phyloP scores from a whole-genome alignment of 164 flowering plant species.

The Dillenia suffruticosa region DNA sequence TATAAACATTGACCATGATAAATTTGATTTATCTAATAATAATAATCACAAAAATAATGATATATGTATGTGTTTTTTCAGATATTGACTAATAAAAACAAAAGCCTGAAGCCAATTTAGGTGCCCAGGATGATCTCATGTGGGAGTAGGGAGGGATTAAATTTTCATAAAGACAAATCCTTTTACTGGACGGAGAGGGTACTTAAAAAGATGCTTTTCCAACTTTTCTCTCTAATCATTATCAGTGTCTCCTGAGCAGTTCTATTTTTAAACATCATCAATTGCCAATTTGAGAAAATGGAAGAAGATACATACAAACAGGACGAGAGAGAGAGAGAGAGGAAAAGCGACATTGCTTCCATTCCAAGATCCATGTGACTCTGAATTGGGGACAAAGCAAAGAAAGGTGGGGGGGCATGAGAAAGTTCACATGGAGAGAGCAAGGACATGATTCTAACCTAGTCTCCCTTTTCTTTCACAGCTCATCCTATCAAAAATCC shows the following conservation, averaged over 20 bases:
- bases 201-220: too few species aligned
- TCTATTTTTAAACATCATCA: constrained; percentile 1
- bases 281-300: constrained; percentile 3
- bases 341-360: constrained; percentile 7
- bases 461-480: constrained; percentile 17
- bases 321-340: neutral
- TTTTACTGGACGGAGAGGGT: too few species aligned
- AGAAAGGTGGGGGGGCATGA: constrained; percentile 36
- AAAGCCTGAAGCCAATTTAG: too few species aligned
- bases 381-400: constrained; percentile 48
- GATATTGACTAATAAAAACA: too few species aligned
- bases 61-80: too few species aligned
- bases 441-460: constrained; percentile 16
- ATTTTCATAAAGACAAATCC: too few species aligned
- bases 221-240: constrained; percentile 2
- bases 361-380: constrained; percentile 34
- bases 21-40: too few species aligned
- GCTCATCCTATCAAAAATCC: constrained; percentile 13
- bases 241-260: neutral
- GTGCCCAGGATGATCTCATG: too few species aligned
- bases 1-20: too few species aligned
- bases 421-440: constrained; percentile 40
- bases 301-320: constrained; percentile 7
- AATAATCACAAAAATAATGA: too few species aligned
- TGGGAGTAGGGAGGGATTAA: too few species aligned